phyloP scores from a whole-genome alignment of 2,329 filamentous ascomycete genomes.

The Aspergillus nomiae region DNA sequence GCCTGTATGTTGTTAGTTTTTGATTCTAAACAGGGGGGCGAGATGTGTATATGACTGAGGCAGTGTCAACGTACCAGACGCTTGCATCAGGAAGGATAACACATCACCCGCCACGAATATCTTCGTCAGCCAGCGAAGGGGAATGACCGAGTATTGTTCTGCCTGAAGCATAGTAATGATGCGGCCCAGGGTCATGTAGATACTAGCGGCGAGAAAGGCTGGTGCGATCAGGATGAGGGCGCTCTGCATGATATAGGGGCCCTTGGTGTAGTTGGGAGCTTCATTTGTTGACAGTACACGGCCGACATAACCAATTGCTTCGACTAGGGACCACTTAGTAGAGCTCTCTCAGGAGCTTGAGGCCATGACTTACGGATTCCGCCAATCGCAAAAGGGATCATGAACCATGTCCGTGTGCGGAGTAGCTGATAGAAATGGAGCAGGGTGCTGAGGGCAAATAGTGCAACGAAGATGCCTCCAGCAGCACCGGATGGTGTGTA shows the following conservation, averaged over 20 bases:
- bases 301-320: constrained; percentile 56
- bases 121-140: constrained; percentile 28
- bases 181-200: constrained; percentile 34
- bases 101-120: constrained; percentile 36
- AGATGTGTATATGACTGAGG: too few relatives aligned
- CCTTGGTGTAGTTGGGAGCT: constrained; percentile 26
- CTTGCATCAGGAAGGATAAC: constrained; percentile 36
- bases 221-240: constrained; percentile 31
- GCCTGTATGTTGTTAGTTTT: constrained; percentile 18
- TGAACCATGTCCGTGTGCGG: constrained; percentile 30
- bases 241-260: constrained; percentile 32
- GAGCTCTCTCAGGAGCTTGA: background rate
- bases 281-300: constrained; percentile 48
- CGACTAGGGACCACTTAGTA: constrained; percentile 39
- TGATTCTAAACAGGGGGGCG: background rate
- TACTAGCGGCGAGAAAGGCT: constrained; percentile 31
- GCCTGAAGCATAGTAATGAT: constrained; percentile 31
- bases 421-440: constrained; percentile 29
- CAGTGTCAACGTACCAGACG: constrained; percentile 22
- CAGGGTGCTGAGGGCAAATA: constrained; percentile 26
- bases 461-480: constrained; percentile 24
- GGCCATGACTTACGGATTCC: constrained; percentile 32
- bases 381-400: constrained; percentile 35
- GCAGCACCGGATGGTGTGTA: constrained; percentile 26
- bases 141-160: constrained; percentile 24